A percentile compares a stretch with the other conserved stretches of the same genome.
phyloP scores from a whole-genome alignment of 106 monocot species.

The Xerophyta viscosa region DNA sequence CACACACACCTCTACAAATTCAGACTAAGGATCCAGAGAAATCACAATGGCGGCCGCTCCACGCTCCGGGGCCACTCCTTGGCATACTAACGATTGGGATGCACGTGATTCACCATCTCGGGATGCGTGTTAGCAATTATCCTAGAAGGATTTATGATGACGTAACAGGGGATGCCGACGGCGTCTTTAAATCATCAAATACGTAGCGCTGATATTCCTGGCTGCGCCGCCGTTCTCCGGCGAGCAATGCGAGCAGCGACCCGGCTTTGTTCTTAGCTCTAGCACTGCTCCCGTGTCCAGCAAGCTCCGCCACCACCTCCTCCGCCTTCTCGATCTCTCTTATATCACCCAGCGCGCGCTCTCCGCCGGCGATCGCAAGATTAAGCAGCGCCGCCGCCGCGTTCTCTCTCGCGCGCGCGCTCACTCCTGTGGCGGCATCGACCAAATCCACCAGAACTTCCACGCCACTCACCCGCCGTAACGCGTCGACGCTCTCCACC shows the following conservation, averaged over 20 bases:
- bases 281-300: slow-evolving; percentile 16
- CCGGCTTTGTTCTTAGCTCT: slow-evolving; percentile 51
- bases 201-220: slow-evolving; percentile 7
- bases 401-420: slow-evolving; percentile 52
- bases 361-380: slow-evolving; percentile 60
- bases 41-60: too few species aligned
- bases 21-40: too few species aligned
- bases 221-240: not conserved
- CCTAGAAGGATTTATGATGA: too few species aligned
- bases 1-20: too few species aligned
- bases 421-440: slow-evolving; percentile 23
- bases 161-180: too few species aligned
- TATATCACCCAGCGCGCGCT: slow-evolving; percentile 54
- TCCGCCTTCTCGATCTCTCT: slow-evolving; percentile 38
- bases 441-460: slow-evolving; percentile 48
- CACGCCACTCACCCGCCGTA: slow-evolving; percentile 44
- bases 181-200: too few species aligned
- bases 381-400: slow-evolving; percentile 66
- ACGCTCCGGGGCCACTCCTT: too few species aligned
- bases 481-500: slow-evolving; percentile 57
- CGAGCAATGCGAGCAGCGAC: slow-evolving; percentile 25
- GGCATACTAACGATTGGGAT: too few species aligned
- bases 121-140: too few species aligned
- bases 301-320: slow-evolving; percentile 25
- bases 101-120: too few species aligned